Conservation (phyloP, 2,329 filamentous ascomycete species). For the Fusarium sp. region DNA sequence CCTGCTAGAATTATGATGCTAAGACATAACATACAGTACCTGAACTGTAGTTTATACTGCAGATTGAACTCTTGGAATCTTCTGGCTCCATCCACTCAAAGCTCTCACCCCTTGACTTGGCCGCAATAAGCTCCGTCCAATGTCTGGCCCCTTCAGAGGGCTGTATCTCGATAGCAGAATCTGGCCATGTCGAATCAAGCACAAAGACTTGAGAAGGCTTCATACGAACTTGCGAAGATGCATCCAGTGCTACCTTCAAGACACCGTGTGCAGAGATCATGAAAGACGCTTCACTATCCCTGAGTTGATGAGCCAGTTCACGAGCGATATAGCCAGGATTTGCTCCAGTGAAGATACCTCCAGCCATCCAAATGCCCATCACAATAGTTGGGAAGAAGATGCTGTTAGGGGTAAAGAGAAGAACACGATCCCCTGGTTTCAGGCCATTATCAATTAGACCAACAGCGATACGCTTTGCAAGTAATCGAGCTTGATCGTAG, state of each 20-base stretch:
- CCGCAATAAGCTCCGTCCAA: slow-evolving; percentile 72
- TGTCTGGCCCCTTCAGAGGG: slow-evolving; percentile 52
- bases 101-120: slow-evolving; percentile 60
- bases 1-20: too few species aligned
- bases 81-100: slow-evolving; percentile 73
- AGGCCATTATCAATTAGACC: slow-evolving; percentile 74
- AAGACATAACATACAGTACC: slow-evolving; percentile 62
- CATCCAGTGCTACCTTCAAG: slow-evolving; percentile 73
- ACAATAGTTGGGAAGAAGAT: slow-evolving; percentile 78
- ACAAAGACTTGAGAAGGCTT: slow-evolving; percentile 67
- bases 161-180: slow-evolving; percentile 48
- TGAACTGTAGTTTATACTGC: slow-evolving; percentile 82
- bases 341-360: slow-evolving; percentile 80
- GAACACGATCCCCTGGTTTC: slow-evolving; percentile 73
- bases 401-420: slow-evolving; percentile 79
- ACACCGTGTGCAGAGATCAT: slow-evolving; percentile 71
- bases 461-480: slow-evolving; percentile 77
- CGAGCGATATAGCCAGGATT: slow-evolving; percentile 75
- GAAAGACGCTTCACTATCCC: slow-evolving; percentile 75
- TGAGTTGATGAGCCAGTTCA: slow-evolving; percentile 80
- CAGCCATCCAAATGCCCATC: slow-evolving; percentile 80
- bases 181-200: slow-evolving; percentile 68
- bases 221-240: slow-evolving; percentile 69
- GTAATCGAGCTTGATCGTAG: slow-evolving; percentile 71
- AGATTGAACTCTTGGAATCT: slow-evolving; percentile 63